Base-by-base conservation (phyloP, 345 rosid species). In the Lepidium didymum region DNA sequence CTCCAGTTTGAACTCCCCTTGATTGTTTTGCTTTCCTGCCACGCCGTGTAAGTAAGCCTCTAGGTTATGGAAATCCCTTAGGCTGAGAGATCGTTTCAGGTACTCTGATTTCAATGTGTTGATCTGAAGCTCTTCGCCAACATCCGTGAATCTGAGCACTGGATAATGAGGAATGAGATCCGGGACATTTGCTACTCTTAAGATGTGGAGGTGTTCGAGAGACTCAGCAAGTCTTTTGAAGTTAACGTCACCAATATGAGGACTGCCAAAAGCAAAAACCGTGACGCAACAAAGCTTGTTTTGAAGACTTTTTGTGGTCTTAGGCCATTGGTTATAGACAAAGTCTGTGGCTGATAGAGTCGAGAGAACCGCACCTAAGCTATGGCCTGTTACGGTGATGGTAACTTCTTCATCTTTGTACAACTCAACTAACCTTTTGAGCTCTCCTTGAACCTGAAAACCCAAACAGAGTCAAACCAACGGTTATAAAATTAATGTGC, bases 311-410 rank as follows among this genome's bases (percentile, higher is more conserved):
- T 33, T 19, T 59, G 40, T 18, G 11, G 47, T 57, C 62, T 72
- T 77, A 25, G 75, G 81, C 27, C 49, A 56, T 41, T 78, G 75
- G 62, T 78, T 80, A 15, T 74, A 51, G 18, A 78, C 73, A 44
- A 84, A 75, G 56, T 84, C 89, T 18, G 74, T 72, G 4, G 87
- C 89, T 5, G 78, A 72, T n/a, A 86, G 69, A 7, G 78, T 76
- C 4, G 86, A 82, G 15, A 86, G 72, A 15, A 87, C 84, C 11
- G 77, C 83, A 0, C 92, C 92, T 21, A 86, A 49, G 79, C 92
- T 84, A 74, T 84, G 87, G 0, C 92, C 89, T 1, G 82, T 69
- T 29, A 84, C 12, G 3, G 89, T 84, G 46, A 84, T 74, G 73
- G 84, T 84, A 29, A 78, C 59, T 15, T 84, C 86, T 54, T 84